Evolutionary conservation across 805 yeast genomes (phyloP).

Genomic region (Myxozyma udenii): DNA sequence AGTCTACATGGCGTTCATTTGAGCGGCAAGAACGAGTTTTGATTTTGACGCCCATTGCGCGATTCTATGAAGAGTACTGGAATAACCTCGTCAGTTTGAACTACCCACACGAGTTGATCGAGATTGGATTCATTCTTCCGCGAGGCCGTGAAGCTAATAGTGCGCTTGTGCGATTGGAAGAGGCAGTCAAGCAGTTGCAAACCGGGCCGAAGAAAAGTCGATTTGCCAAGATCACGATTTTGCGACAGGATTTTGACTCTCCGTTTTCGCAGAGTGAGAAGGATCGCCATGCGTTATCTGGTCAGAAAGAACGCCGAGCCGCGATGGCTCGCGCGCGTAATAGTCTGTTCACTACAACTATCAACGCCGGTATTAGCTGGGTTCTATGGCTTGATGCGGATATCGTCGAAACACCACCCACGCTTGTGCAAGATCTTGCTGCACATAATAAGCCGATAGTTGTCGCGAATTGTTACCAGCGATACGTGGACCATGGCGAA

Average conservation of each 20-base stretch:
- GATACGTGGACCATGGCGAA: slow-evolving; percentile 60
- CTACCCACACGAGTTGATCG: slow-evolving; percentile 81
- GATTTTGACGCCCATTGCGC: slow-evolving; percentile 85
- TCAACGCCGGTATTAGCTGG: slow-evolving; percentile 91
- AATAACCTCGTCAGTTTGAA: slow-evolving; percentile 66
- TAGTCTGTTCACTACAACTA: slow-evolving; percentile 80
- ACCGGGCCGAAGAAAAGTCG: slow-evolving; percentile 60
- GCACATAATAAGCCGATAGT: slow-evolving; percentile 80
- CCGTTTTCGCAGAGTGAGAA: slow-evolving; percentile 73
- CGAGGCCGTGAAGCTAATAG: slow-evolving; percentile 75
- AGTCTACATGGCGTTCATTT: slow-evolving; percentile 67
- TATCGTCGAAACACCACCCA: slow-evolving; percentile 80
- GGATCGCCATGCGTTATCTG: slow-evolving; percentile 69
- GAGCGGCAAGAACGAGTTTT: slow-evolving; percentile 77
- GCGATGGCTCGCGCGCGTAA: slow-evolving; percentile 94
- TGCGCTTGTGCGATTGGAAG: slow-evolving; percentile 68
- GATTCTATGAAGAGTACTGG: slow-evolving; percentile 86
- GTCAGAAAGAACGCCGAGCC: slow-evolving; percentile 83
- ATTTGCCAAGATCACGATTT: slow-evolving; percentile 78
- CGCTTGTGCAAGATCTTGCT: slow-evolving; percentile 82
- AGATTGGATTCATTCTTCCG: slow-evolving; percentile 90
- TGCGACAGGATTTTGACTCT: slow-evolving; percentile 82
- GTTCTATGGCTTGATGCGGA: slow-evolving; percentile 96
- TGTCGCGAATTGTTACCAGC: slow-evolving; percentile 91
- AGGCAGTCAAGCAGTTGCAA: slow-evolving; percentile 71